Percentiles rank a stretch among this genome's conserved stretches.
phyloP scores from a whole-genome alignment of 164 flowering plant genomes.

The Paratinospora sagittata region DNA sequence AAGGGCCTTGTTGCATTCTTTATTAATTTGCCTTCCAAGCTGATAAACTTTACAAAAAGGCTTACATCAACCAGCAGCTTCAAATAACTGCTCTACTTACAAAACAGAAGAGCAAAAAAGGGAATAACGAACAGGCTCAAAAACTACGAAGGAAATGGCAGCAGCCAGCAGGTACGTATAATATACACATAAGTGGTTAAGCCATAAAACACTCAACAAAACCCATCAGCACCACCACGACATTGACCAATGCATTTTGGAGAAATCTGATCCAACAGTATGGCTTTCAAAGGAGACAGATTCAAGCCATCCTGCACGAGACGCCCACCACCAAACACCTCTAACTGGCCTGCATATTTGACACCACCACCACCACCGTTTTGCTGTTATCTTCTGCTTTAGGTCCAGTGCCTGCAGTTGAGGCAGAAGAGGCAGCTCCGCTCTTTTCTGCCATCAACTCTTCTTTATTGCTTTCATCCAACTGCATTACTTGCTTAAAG shows the following conservation, averaged over 20 bases:
- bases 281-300: slow-evolving; percentile 3
- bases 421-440: slow-evolving; percentile 19
- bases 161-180: slow-evolving; percentile 14
- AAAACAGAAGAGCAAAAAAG: neutral
- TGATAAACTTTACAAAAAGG: slow-evolving; percentile 7
- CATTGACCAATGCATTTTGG: neutral
- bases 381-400: slow-evolving; percentile 25
- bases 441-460: slow-evolving; percentile 20
- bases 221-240: neutral
- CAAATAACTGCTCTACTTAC: slow-evolving; percentile 16
- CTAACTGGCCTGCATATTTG: slow-evolving; percentile 27
- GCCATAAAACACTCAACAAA: neutral
- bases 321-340: neutral
- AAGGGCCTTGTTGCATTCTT: slow-evolving; percentile 7
- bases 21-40: slow-evolving; percentile 15
- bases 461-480: slow-evolving; percentile 44
- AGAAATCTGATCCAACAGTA: neutral
- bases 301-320: slow-evolving; percentile 8
- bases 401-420: slow-evolving; percentile 17
- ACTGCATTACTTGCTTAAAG: slow-evolving; percentile 50
- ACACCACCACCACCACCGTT: slow-evolving; percentile 12
- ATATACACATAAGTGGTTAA: slow-evolving; percentile 24
- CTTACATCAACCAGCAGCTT: slow-evolving; percentile 14
- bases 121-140: neutral
- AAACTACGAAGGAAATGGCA: slow-evolving; percentile 20